Evolutionary conservation across 1,284 basidiomycete species (phyloP), one percentile per base, ranked within the genome.

Genomic region (Vanrija humicola): DNA sequence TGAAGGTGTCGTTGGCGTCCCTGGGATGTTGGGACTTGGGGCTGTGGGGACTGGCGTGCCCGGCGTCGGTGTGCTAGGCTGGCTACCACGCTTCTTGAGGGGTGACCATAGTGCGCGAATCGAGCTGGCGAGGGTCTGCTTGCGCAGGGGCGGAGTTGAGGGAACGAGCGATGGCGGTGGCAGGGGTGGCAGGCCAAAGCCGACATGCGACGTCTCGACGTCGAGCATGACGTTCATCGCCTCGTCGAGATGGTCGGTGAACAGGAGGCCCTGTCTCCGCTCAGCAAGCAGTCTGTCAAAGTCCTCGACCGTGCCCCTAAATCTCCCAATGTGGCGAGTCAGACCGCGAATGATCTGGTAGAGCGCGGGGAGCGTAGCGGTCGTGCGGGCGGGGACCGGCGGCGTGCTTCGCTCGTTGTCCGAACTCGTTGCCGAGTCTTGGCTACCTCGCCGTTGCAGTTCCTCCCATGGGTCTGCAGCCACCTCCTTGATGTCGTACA

Each of bases 171-270:
- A 42, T n/a, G n/a, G 40, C n/a, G n/a, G 40, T 15, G n/a, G 49
- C 29, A 34, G 40, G 15, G 64, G 46, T 75, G 59, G 56, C 73
- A 70, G 28, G 63, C 65, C 42, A 68, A 53, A 45, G 46, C 46
- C 34, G 46, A 57, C 34, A 34, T 34, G 34, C 34, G 34, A 34
- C 14, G 9, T 5, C 34, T 34, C 34, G 34, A 34, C 34, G 34
- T 89, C 87, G 51, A 90, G 76, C 38, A 82, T 82, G 44, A 89
- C 79, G 46, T 80, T 87, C 63, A 98, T 79, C 2, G 93, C 94
- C 67, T 97, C 95, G 18, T 86, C 89, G 29, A 97, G 77, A 69
- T 95, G 94, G 75, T 97, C 94, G 1, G 88, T 88, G 74, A 95
- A 96, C 23, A 96, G 78, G 18, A 98, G 79, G 3, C 94, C 93